phyloP scores from a whole-genome alignment of 2,329 filamentous ascomycete genomes.

The Pseudogymnoascus sp. region DNA sequence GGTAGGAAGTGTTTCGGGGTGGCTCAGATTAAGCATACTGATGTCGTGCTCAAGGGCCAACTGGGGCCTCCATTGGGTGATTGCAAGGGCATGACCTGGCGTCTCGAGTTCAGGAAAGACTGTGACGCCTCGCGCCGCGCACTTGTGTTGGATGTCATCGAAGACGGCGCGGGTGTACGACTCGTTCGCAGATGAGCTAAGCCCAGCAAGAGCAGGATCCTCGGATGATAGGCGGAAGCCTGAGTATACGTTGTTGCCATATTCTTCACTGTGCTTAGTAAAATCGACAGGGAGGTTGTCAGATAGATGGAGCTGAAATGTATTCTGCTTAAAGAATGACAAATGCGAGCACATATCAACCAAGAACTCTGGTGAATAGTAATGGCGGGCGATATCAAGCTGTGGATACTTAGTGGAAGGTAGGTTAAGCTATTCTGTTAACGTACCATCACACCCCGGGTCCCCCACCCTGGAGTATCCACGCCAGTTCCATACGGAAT shows the following conservation, averaged over 20 bases:
- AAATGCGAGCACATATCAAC: conserved; percentile 51
- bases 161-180: conserved; percentile 45
- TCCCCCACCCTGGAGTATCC: conserved; percentile 44
- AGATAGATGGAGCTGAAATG: conserved; percentile 49
- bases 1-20: conserved; percentile 45
- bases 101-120: conserved; percentile 53
- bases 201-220: conserved; percentile 35
- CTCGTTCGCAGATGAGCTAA: conserved; percentile 45
- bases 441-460: conserved; percentile 37
- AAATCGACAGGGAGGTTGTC: conserved; percentile 47
- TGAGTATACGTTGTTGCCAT: conserved; percentile 35
- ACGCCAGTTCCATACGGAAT: conserved; percentile 35
- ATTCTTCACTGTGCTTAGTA: conserved; percentile 36
- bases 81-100: conserved; percentile 47
- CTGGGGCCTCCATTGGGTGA: conserved; percentile 52
- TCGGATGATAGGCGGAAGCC: conserved; percentile 48
- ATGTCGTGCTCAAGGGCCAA: conserved; percentile 38
- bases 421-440: not conserved
- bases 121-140: conserved; percentile 47
- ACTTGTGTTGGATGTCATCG: conserved; percentile 42
- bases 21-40: conserved; percentile 46
- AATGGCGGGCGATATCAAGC: conserved; percentile 48
- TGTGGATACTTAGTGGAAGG: conserved; percentile 16
- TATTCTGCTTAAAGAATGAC: conserved; percentile 54
- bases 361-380: conserved; percentile 45